A percentile compares a stretch with the other conserved stretches of the same genome.
phyloP scores from a whole-genome alignment of 306 rosid genomes.

The Alnus glutinosa region DNA sequence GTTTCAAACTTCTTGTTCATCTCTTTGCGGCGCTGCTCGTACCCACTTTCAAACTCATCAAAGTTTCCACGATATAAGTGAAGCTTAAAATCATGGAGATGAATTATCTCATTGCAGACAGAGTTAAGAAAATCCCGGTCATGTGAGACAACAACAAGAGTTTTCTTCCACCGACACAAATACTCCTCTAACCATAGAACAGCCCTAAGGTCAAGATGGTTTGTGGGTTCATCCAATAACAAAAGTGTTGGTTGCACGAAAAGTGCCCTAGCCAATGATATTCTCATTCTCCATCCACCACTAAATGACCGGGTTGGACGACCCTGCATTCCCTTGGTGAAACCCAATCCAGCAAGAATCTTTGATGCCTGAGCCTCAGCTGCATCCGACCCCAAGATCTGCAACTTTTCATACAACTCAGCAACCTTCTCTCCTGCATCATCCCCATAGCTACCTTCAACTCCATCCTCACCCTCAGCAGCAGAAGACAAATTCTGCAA shows the following conservation, averaged over 20 bases:
- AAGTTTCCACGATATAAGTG: constrained; percentile 77
- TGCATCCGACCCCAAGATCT: constrained; percentile 66
- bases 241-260: constrained; percentile 76
- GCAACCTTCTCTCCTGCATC: constrained; percentile 66
- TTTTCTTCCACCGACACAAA: constrained; percentile 75
- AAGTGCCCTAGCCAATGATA: constrained; percentile 72
- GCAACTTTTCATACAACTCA: constrained; percentile 59
- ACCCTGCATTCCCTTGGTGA: constrained; percentile 72
- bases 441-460: constrained; percentile 35
- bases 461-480: constrained; percentile 41
- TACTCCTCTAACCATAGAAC: constrained; percentile 85
- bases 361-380: constrained; percentile 81
- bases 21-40: constrained; percentile 81
- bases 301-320: constrained; percentile 71
- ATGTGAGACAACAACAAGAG: constrained; percentile 70
- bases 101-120: constrained; percentile 69
- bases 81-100: constrained; percentile 74
- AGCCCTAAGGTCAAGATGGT: constrained; percentile 74
- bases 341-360: constrained; percentile 82
- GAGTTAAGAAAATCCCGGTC: constrained; percentile 76
- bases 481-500: constrained; percentile 46
- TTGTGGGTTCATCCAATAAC: constrained; percentile 70
- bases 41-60: constrained; percentile 71
- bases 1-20: constrained; percentile 67
- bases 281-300: constrained; percentile 82